Base-by-base conservation (phyloP, 768 basidiomycete genomes). In the Podaxis sp. region DNA sequence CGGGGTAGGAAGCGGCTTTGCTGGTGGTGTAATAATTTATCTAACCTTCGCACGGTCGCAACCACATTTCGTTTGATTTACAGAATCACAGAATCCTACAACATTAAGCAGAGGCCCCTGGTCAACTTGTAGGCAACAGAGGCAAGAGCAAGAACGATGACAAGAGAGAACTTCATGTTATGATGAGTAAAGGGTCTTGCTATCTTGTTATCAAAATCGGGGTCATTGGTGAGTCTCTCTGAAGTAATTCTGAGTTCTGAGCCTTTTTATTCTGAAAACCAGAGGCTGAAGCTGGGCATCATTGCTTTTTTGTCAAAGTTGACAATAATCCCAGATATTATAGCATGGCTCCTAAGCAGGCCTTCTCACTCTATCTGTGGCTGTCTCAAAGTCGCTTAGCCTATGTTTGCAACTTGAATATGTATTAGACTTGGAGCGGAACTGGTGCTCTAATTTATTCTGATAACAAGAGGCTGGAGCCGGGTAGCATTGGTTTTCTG, bases 31-130 rank as follows among this genome's bases (percentile, higher is more conserved):
- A 43, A n/a, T 7, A 13, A 41, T 37, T 37, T 11, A 43, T 27
- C 25, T 2, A 46, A 49, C 29, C 2, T 61, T 61, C 54, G 15
- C 60, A 61, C 60, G 36, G 27, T 61, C 52, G 55, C 53, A 25
- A 36, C n/a, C 7, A 25, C 2, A 25, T 25, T 25, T 25, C 0
- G 2, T 25, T 25, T 25, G 25, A 25, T 25, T 25, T 25, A 25
- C 25, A 25, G 25, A 25, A 25, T 25, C 25, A 25, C 25, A 25
- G 25, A 25, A 25, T 25, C 3, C 25, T 25, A 25, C 25, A 25
- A 25, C 25, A 25, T 24, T 24, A 24, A 24, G 24, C 24, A 24
- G 24, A 41, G 12, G n/a, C 40, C 40, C 40, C 4, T 6, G 3
- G 17, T 13, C 3, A n/a, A 43, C 3, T n/a, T 25, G 25, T 33